phyloP scores from a whole-genome alignment of 768 basidiomycete species.

The Exidia glandulosa region DNA sequence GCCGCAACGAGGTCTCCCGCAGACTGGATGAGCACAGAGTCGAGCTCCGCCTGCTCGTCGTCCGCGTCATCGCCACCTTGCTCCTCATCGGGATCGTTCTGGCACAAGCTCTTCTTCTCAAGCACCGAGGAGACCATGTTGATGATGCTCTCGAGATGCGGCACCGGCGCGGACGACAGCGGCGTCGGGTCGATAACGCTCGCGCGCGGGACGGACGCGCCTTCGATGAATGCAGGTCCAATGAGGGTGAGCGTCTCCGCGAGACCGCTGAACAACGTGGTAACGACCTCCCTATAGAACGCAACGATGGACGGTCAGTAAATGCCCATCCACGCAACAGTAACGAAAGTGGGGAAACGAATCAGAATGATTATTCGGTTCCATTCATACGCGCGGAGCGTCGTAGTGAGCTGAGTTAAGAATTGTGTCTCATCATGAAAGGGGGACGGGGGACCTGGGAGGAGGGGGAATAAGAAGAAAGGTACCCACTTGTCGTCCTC shows the following conservation, averaged over 20 bases:
- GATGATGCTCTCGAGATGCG: conserved; percentile 60
- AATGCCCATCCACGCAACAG: conserved; percentile 13
- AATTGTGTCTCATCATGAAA: conserved; percentile 38
- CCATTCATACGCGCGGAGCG: conserved; percentile 49
- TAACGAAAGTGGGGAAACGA: conserved; percentile 23
- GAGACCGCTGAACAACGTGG: conserved; percentile 76
- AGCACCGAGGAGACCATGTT: conserved; percentile 75
- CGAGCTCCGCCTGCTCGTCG: conserved; percentile 90
- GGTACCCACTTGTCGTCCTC: conserved; percentile 92
- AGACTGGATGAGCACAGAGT: conserved; percentile 87
- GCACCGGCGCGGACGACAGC: conserved; percentile 3
- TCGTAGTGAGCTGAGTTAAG: conserved; percentile 75
- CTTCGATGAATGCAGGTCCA: conserved; percentile 77
- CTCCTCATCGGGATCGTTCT: conserved; percentile 91
- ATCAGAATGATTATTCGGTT: conserved; percentile 16
- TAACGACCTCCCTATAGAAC: conserved; percentile 64
- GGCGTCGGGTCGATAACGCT: background rate
- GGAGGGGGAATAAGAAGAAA: conserved; percentile 7
- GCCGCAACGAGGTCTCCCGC: conserved; percentile 91
- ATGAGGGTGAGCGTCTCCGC: conserved; percentile 88
- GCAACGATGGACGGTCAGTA: background rate
- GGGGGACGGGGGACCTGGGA: background rate
- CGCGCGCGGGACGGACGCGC: conserved; percentile 12
- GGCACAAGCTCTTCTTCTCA: conserved; percentile 91
- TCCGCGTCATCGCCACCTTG: conserved; percentile 49